Base-by-base conservation (phyloP, 2,329 filamentous ascomycete species). In the Lecanicillium sp. region DNA sequence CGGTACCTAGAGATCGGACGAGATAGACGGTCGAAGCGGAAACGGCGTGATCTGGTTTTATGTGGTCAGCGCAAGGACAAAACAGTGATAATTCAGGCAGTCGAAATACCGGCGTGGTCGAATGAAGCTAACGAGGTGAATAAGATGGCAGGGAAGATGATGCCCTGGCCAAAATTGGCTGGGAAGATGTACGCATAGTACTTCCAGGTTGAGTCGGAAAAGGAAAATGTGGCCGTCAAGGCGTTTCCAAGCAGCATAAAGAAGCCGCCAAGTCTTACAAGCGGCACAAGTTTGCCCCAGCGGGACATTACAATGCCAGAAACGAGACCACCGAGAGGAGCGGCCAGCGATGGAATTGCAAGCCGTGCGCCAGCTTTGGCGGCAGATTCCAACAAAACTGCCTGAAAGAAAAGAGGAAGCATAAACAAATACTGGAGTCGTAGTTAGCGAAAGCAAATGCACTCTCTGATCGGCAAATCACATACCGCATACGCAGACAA, bases 381-480 rank as follows among this genome's bases (percentile, higher is more conserved):
- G 0, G 84, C 77, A 0, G 78, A 78, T 51, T 86, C 81, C 2
- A 79, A 64, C 3, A 84, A 71, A 6, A 86, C 79, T 0, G 79
- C 79, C 55, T 86, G 82, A 59, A 86, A 87, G 65, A 84, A 87
- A 5, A 87, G 67, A 0, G 84, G 84, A 0, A 84, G 73, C 57
- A 84, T 83, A 66, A 87, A 87, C 14, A 86, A 68, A 54, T 86
- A 78, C 72, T 77, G 36, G 4, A 20, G 2, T 36, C 11, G 11
- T 62, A 0, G 29, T 52, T 29, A 50, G 30, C 46, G 12, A 3
- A 4, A 11, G 10, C n/a, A 5, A 3, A 5, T 1, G 20, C 20
- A n/a, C 17, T 26, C 14, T 15, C 5, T 4, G n/a, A 3, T 10
- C 24, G 14, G 12, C 19, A 26, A n/a, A 29, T 24, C 2, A 68